Conservation (phyloP, 495 filamentous ascomycete species). For the Annulohypoxylon bovei region DNA sequence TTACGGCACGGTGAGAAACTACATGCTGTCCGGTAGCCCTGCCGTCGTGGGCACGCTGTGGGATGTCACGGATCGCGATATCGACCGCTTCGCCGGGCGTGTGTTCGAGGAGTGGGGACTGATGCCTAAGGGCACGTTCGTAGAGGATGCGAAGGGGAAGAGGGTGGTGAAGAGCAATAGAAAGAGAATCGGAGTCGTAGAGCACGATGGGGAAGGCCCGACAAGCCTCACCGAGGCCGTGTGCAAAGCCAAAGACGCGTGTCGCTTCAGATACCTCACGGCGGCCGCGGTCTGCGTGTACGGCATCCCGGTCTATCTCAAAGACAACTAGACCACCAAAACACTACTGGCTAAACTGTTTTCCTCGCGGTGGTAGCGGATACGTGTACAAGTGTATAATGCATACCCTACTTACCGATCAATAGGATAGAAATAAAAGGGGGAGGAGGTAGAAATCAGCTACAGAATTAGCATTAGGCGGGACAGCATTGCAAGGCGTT, state of each 20-base stretch:
- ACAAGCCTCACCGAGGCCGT: constrained; percentile 80
- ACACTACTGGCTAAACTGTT: no score
- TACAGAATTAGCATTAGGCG: background rate
- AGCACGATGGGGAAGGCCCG: constrained; percentile 25
- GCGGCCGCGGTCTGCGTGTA: constrained; percentile 93
- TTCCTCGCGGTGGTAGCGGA: background rate
- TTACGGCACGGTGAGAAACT: constrained; percentile 87
- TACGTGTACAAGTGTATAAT: background rate
- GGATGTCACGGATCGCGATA: constrained; percentile 98
- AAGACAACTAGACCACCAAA: constrained; percentile 11
- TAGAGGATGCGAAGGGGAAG: constrained; percentile 32
- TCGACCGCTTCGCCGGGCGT: constrained; percentile 84
- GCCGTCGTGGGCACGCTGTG: constrained; percentile 91
- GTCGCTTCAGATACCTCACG: constrained; percentile 88
- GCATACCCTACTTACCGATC: background rate
- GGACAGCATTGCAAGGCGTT: constrained; percentile 18
- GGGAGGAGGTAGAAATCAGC: background rate
- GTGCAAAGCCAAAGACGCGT: constrained; percentile 73
- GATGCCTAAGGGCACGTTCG: constrained; percentile 54
- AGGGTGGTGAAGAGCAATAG: constrained; percentile 25
- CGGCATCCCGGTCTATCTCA: constrained; percentile 89
- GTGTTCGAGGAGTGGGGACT: constrained; percentile 89
- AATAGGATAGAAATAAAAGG: background rate
- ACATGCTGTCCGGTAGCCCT: constrained; percentile 84
- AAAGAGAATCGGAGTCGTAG: background rate